These are phyloP conservation scores for Torulaspora microellipsoides DNA, from an alignment of 805 yeast genomes.

Conservation along the genomic window DNA sequence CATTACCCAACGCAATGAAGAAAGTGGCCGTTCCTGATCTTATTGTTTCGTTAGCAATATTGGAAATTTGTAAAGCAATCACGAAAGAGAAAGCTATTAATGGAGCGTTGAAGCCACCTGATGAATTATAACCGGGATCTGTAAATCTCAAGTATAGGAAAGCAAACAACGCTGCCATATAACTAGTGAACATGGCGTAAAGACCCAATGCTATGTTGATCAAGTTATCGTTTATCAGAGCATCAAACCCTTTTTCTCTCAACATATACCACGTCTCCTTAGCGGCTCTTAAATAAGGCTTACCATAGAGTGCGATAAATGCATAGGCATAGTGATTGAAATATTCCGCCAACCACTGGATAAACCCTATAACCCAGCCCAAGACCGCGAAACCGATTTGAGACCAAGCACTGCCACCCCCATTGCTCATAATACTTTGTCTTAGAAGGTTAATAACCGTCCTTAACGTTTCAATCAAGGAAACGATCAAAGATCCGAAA, in stretches of 20 bases:
- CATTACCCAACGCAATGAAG: constrained; percentile 75
- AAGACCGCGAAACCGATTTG: constrained; percentile 50
- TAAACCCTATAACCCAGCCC: constrained; percentile 54
- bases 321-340: constrained; percentile 90
- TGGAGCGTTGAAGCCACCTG: constrained; percentile 63
- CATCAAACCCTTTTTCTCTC: constrained; percentile 76
- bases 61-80: constrained; percentile 70
- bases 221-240: constrained; percentile 77
- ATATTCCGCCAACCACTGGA: constrained; percentile 78
- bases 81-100: constrained; percentile 69
- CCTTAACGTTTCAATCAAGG: constrained; percentile 62
- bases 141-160: constrained; percentile 65
- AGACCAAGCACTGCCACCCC: constrained; percentile 50
- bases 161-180: constrained; percentile 57
- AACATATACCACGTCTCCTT: constrained; percentile 77
- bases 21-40: constrained; percentile 81
- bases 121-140: constrained; percentile 56
- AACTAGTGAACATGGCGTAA: constrained; percentile 68
- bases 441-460: constrained; percentile 50
- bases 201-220: constrained; percentile 75
- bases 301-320: constrained; percentile 82
- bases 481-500: constrained; percentile 73
- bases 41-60: constrained; percentile 66
- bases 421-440: constrained; percentile 36
- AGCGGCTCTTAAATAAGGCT: constrained; percentile 67